phyloP scores from a whole-genome alignment of 2,329 filamentous ascomycete species.

The Pseudogymnoascus sp. region DNA sequence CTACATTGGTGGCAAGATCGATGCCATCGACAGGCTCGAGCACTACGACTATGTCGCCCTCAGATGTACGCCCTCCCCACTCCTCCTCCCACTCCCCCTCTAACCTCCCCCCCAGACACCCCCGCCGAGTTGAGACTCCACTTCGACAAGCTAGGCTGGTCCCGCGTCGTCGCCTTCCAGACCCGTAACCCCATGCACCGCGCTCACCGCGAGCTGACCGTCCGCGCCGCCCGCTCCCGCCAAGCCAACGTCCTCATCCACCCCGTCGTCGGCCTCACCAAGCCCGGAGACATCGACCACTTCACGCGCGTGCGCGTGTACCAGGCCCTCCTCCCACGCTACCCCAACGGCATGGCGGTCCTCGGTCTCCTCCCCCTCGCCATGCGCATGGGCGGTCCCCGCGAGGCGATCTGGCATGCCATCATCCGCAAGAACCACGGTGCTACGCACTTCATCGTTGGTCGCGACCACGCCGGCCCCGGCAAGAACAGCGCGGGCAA shows the following conservation, averaged over 20 bases:
- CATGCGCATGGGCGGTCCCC: conserved; percentile 98
- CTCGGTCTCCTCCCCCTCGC: conserved; percentile 89
- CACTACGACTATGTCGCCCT: conserved; percentile 99
- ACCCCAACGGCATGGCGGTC: conserved; percentile 98
- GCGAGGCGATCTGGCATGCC: conserved; percentile 98
- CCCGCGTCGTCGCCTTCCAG: conserved; percentile 96
- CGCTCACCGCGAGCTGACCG: conserved; percentile 94
- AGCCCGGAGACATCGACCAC: conserved; percentile 98
- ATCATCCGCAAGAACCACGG: conserved; percentile 99
- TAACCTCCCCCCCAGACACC: conserved; percentile 51
- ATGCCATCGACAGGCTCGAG: conserved; percentile 88
- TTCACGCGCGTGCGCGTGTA: conserved; percentile 99
- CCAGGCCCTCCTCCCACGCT: conserved; percentile 90
- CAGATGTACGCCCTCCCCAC: conserved; percentile 57
- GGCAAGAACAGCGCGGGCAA: conserved; percentile 96
- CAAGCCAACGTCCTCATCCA: conserved; percentile 99
- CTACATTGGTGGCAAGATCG: conserved; percentile 92
- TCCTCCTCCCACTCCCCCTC: conserved; percentile 7
- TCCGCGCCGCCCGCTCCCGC: conserved; percentile 88
- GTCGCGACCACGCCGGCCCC: conserved; percentile 93
- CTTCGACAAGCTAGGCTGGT: conserved; percentile 99
- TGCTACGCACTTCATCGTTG: conserved; percentile 98
- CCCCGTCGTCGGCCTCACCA: conserved; percentile 95
- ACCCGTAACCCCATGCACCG: conserved; percentile 99
- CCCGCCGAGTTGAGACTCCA: conserved; percentile 89